Percentiles rank a stretch among this genome's conserved stretches.
Conservation (phyloP, 2,329 filamentous ascomycete genomes). For the Penicillium polonicum region DNA sequence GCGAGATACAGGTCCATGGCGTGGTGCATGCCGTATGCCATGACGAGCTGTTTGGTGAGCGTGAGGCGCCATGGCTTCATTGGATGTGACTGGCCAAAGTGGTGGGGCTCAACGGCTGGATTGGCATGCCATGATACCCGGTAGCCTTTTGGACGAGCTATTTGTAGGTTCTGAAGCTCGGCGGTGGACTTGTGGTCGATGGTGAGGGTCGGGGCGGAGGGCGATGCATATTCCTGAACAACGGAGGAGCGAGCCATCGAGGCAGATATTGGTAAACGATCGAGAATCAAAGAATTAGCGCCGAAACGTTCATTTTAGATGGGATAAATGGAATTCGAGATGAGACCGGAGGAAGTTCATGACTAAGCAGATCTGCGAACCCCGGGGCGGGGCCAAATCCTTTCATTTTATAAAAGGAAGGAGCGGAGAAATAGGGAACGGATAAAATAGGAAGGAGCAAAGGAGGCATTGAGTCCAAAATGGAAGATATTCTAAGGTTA, state of each 20-base stretch:
- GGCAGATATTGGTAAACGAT: neutral
- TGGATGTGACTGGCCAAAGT: constrained; percentile 94
- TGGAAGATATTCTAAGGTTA: neutral
- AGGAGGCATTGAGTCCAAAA: neutral
- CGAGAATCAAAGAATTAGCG: neutral
- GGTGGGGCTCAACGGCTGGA: constrained; percentile 89
- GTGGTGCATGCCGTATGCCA: constrained; percentile 92
- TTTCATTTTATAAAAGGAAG: too few species aligned
- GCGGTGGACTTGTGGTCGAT: constrained; percentile 52
- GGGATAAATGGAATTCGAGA: constrained; percentile 2
- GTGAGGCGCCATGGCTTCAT: constrained; percentile 99
- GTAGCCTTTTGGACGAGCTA: constrained; percentile 79
- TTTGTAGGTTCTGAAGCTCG: constrained; percentile 62
- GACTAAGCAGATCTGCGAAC: constrained; percentile 2
- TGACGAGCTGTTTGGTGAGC: constrained; percentile 89
- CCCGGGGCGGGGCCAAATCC: neutral
- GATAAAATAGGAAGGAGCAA: neutral
- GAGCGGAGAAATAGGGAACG: neutral
- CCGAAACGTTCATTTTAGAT: neutral
- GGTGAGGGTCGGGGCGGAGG: constrained; percentile 46
- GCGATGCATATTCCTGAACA: constrained; percentile 51
- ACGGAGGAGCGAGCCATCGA: constrained; percentile 46
- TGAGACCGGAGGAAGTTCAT: neutral
- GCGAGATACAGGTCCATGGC: constrained; percentile 94
- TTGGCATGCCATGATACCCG: constrained; percentile 96